A percentile compares a stretch with the other conserved stretches of the same genome.
phyloP scores from a whole-genome alignment of 2,329 filamentous ascomycete species.

The Fusarium sp. region DNA sequence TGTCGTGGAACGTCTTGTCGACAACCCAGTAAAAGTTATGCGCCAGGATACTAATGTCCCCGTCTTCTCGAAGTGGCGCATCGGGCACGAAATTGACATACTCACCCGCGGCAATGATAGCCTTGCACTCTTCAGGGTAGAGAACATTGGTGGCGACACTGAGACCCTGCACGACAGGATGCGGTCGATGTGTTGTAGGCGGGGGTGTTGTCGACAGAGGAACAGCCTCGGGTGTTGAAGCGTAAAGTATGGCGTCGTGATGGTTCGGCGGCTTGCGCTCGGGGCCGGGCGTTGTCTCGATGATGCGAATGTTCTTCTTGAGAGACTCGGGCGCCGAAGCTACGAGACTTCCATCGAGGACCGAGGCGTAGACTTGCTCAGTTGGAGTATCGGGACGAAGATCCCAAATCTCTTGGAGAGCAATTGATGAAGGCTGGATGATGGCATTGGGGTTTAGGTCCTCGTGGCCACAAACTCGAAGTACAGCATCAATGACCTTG shows the following conservation, averaged over 20 bases:
- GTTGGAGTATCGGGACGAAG: constrained; percentile 54
- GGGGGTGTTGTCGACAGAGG: constrained; percentile 55
- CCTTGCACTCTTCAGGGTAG: constrained; percentile 66
- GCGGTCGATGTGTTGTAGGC: constrained; percentile 62
- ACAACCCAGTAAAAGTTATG: constrained; percentile 80
- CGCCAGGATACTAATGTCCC: constrained; percentile 70
- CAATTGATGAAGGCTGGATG: constrained; percentile 53
- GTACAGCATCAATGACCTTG: constrained; percentile 67
- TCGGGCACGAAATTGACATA: constrained; percentile 72
- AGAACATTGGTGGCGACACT: constrained; percentile 68
- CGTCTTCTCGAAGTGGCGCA: constrained; percentile 70
- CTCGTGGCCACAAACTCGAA: constrained; percentile 69
- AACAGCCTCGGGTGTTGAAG: constrained; percentile 65
- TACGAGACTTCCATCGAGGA: constrained; percentile 66
- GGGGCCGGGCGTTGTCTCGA: constrained; percentile 68
- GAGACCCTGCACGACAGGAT: constrained; percentile 69
- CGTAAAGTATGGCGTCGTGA: constrained; percentile 71
- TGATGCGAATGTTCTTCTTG: constrained; percentile 58
- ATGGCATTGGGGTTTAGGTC: constrained; percentile 55
- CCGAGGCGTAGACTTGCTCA: constrained; percentile 61
- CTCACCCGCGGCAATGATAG: constrained; percentile 73
- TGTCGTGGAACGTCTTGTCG: constrained; percentile 68
- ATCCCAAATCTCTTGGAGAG: constrained; percentile 69
- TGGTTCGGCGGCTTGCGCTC: constrained; percentile 73
- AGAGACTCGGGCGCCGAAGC: constrained; percentile 48